A percentile compares a stretch with the other conserved stretches of the same genome.
Conservation (phyloP, 352 stramenopile genomes). For the Pythium sp. region DNA sequence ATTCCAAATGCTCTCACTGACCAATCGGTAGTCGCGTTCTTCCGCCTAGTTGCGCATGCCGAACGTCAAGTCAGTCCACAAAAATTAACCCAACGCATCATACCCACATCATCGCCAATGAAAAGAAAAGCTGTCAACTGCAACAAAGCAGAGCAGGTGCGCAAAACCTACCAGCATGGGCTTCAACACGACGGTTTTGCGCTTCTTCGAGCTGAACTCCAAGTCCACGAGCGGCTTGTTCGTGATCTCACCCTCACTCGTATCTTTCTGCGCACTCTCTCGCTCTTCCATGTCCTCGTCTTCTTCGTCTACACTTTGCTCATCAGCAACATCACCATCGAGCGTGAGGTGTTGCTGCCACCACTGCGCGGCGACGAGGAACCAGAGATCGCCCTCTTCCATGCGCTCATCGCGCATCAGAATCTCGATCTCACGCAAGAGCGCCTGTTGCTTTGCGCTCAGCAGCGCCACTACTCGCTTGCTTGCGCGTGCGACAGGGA, state of each 20-base stretch:
- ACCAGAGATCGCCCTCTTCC: conserved; percentile 57
- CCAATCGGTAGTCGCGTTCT: conserved; percentile 54
- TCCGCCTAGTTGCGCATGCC: conserved; percentile 36
- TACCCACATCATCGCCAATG: background rate
- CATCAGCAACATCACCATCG: conserved; percentile 11
- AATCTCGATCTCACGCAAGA: conserved; percentile 21
- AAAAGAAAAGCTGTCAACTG: background rate
- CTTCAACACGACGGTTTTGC: conserved; percentile 46
- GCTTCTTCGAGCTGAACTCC: conserved; percentile 37
- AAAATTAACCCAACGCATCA: conserved; percentile 6
- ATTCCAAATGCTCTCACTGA: conserved; percentile 74
- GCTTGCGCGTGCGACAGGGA: background rate
- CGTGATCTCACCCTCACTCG: background rate
- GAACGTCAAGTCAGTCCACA: conserved; percentile 3
- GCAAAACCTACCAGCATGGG: conserved; percentile 45
- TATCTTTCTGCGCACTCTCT: background rate
- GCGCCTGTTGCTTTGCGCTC: conserved; percentile 7
- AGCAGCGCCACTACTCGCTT: background rate
- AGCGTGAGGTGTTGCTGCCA: conserved; percentile 41
- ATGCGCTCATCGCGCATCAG: conserved; percentile 36
- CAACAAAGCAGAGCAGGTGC: background rate
- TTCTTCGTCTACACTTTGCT: conserved; percentile 8
- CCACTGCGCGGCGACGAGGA: conserved; percentile 49
- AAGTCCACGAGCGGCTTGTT: conserved; percentile 59
- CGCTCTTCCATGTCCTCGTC: conserved; percentile 22